Conservation (phyloP, 768 basidiomycete species). For the Boletus sensibilis region DNA sequence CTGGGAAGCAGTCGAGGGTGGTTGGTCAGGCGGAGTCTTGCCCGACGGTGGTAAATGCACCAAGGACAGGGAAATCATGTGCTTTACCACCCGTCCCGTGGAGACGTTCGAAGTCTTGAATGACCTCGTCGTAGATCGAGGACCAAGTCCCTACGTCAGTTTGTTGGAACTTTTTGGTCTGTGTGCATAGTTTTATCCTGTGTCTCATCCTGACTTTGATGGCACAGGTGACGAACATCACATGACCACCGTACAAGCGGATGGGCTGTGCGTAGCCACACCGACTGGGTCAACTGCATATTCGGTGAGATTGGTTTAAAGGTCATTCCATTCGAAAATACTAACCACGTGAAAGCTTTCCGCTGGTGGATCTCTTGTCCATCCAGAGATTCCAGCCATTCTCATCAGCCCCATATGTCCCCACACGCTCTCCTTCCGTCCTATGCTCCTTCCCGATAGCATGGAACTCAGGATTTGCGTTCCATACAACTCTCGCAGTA, state of each 20-base stretch:
- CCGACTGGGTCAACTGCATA: constrained; percentile 99
- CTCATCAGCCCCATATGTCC: constrained; percentile 98
- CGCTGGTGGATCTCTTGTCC: constrained; percentile 95
- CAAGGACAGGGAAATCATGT: constrained; percentile 98
- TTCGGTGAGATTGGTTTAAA: constrained; percentile 55
- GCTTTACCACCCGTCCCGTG: constrained; percentile 90
- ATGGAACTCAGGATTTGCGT: constrained; percentile 99
- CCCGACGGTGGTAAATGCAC: constrained; percentile 45
- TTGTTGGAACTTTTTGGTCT: constrained; percentile 93
- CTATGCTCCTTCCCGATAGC: constrained; percentile 96
- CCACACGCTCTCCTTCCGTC: constrained; percentile 96
- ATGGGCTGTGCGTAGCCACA: constrained; percentile 91
- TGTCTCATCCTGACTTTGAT: constrained; percentile 2
- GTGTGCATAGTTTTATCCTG: constrained; percentile 26
- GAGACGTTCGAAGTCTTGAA: constrained; percentile 97
- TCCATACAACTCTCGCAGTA: constrained; percentile 97
- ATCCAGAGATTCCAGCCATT: constrained; percentile 95
- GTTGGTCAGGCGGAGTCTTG: constrained; percentile 48
- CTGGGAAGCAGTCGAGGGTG: constrained; percentile 95
- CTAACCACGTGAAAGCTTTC: constrained; percentile 56
- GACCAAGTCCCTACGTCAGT: constrained; percentile 97
- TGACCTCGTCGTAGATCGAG: constrained; percentile 96
- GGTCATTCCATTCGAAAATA: not conserved
- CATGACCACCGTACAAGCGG: constrained; percentile 98
- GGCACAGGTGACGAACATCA: constrained; percentile 94